Percentiles rank a stretch among this genome's conserved stretches.
These are phyloP conservation scores for Dictyostelium capitatum DNA, from an alignment of 78 protist species.

Conservation along the genomic window DNA sequence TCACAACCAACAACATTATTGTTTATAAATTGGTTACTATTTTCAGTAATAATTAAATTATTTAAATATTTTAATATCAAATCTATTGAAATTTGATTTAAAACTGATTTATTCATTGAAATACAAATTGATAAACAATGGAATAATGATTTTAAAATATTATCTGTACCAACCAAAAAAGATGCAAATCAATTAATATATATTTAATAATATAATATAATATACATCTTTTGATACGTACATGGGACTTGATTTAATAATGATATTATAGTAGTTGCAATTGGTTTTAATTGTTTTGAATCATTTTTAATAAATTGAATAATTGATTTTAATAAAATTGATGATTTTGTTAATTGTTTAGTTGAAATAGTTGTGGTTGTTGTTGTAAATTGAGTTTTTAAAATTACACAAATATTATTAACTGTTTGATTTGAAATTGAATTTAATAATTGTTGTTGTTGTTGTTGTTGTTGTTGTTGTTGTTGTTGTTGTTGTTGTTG, in stretches of 20 bases:
- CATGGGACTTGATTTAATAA: not conserved
- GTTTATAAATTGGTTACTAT: not conserved
- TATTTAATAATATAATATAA: not conserved
- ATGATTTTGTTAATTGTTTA: constrained; percentile 6
- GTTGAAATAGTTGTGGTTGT: not conserved
- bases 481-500: not conserved
- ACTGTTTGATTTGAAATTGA: not conserved
- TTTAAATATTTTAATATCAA: not conserved
- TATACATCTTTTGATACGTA: not conserved
- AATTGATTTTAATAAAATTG: constrained; percentile 42
- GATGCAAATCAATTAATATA: not conserved
- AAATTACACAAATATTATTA: constrained; percentile 30
- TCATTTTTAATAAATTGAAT: constrained; percentile 20
- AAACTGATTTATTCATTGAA: constrained; percentile 18
- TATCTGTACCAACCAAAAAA: not conserved
- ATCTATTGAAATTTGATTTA: constrained; percentile 11
- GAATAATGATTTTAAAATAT: constrained; percentile 6
- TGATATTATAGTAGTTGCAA: constrained; percentile 42
- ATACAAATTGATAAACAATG: constrained; percentile 64
- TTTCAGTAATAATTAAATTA: not conserved
- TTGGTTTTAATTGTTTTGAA: not conserved
- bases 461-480: not conserved
- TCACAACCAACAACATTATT: too few relatives aligned
- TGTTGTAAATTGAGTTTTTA: constrained; percentile 16
- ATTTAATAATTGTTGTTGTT: too few relatives aligned